These are phyloP conservation scores for Nidula niveotomentosa DNA, from an alignment of 1,284 basidiomycete species.

Conservation along the genomic window DNA sequence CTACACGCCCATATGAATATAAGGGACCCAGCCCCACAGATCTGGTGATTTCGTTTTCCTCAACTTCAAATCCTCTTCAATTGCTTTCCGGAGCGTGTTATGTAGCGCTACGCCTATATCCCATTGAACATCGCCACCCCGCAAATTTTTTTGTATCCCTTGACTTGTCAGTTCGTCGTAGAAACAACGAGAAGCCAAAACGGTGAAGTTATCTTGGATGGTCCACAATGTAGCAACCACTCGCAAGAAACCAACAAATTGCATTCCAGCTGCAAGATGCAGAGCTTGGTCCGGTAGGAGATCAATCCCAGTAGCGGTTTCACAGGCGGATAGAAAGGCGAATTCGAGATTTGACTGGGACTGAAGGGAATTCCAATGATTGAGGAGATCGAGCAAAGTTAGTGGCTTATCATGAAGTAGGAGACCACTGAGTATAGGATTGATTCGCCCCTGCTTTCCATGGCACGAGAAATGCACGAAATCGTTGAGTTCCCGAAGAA, in stretches of 20 bases:
- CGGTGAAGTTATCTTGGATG: conserved; percentile 5
- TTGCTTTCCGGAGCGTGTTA: background rate
- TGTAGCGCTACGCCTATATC: background rate
- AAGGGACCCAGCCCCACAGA: background rate
- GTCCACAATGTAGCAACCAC: conserved; percentile 19
- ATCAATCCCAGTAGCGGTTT: conserved; percentile 11
- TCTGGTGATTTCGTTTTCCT: background rate
- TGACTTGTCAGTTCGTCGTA: too few species aligned
- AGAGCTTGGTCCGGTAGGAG: conserved; percentile 12
- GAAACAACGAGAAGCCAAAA: background rate
- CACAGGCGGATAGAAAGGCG: conserved; percentile 13
- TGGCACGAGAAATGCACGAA: conserved; percentile 18
- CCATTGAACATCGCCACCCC: background rate
- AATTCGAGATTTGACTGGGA: conserved; percentile 4
- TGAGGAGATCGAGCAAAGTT: conserved; percentile 4
- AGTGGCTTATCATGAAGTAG: conserved; percentile 6
- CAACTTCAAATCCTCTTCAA: background rate
- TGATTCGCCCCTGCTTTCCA: conserved; percentile 6
- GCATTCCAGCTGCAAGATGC: conserved; percentile 14
- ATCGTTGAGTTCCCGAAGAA: too few species aligned
- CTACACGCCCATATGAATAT: background rate
- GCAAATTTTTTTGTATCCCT: too few species aligned
- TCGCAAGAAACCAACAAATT: conserved; percentile 12
- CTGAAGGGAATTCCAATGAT: conserved; percentile 7
- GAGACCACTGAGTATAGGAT: conserved; percentile 12